A percentile compares a stretch with the other conserved stretches of the same genome.
Conservation (phyloP, 495 filamentous ascomycete species). For the Lophiostoma macrostomum region DNA sequence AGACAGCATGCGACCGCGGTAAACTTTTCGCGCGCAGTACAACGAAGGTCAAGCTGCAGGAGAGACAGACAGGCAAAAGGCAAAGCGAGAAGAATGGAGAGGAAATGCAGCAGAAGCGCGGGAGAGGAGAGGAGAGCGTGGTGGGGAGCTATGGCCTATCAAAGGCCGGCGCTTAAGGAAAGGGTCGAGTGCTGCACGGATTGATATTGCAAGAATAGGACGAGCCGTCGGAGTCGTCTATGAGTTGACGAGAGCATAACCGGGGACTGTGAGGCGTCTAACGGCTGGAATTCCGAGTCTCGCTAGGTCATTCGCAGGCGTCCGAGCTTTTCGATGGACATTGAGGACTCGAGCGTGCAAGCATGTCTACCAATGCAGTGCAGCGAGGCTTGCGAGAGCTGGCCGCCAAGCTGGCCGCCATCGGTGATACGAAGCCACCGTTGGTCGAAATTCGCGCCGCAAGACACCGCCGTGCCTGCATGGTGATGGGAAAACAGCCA, state of each 20-base stretch:
- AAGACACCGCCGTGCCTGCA: conserved; percentile 29
- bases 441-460: conserved; percentile 24
- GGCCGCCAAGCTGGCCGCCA: conserved; percentile 15
- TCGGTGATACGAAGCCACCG: conserved; percentile 17
- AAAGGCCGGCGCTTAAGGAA: conserved; percentile 30
- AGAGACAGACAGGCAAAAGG: conserved; percentile 5
- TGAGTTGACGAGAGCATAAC: conserved; percentile 23
- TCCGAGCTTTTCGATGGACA: conserved; percentile 13
- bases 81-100: conserved; percentile 18
- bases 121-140: conserved; percentile 11
- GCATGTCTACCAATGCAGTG: conserved; percentile 2
- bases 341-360: conserved; percentile 17
- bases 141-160: conserved; percentile 23
- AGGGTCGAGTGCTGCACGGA: conserved; percentile 24
- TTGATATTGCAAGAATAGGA: conserved; percentile 35
- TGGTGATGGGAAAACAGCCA: conserved; percentile 1
- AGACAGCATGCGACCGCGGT: conserved; percentile 36
- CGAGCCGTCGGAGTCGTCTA: conserved; percentile 9
- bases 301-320: conserved; percentile 16
- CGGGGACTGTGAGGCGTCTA: conserved; percentile 31
- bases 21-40: conserved; percentile 25
- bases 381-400: not conserved
- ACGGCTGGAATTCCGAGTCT: conserved; percentile 22
- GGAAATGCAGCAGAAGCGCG: conserved; percentile 27
- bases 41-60: conserved; percentile 26